Conservation (phyloP, 2,329 filamentous ascomycete genomes). For the Amylocarpus encephaloides region DNA sequence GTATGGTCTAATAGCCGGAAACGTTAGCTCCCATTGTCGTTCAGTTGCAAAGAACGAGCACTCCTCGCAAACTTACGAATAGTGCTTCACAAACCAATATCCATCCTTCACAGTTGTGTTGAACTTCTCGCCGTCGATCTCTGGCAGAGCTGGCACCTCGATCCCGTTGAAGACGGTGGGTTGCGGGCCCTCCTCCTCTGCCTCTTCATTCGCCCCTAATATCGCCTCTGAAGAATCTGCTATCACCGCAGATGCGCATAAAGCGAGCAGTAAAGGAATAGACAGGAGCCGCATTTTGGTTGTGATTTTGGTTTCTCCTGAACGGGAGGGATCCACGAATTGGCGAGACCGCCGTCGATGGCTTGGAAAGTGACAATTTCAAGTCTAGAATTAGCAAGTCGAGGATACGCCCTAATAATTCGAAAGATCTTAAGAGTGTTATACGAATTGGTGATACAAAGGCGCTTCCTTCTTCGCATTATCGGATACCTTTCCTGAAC, state of each 20-base stretch:
- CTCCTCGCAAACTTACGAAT: constrained; percentile 24
- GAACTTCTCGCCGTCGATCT: constrained; percentile 42
- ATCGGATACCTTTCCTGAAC: neutral
- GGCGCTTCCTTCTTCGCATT: neutral
- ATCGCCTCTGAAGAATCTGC: constrained; percentile 17
- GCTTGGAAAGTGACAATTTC: constrained; percentile 1
- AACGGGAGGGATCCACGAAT: constrained; percentile 3
- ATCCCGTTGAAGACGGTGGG: constrained; percentile 45
- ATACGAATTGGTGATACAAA: constrained; percentile 2
- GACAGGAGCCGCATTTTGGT: constrained; percentile 29
- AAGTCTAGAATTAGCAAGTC: neutral
- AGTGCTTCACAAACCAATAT: constrained; percentile 33
- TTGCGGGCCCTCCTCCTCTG: constrained; percentile 20
- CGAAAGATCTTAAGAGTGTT: neutral
- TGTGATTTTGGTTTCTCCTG: constrained; percentile 20
- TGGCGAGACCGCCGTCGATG: constrained; percentile 21
- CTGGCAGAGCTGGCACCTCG: constrained; percentile 43
- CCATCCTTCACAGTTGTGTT: constrained; percentile 27
- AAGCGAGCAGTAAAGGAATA: constrained; percentile 22
- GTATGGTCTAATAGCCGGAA: constrained; percentile 23
- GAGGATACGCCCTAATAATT: neutral
- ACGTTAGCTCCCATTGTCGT: neutral
- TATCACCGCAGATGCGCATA: constrained; percentile 24
- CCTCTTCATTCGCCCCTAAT: constrained; percentile 18
- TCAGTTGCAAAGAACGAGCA: neutral